These are phyloP conservation scores for Nannochloropsis granulata DNA, from an alignment of 108 stramenopile species.

Conservation along the genomic window DNA sequence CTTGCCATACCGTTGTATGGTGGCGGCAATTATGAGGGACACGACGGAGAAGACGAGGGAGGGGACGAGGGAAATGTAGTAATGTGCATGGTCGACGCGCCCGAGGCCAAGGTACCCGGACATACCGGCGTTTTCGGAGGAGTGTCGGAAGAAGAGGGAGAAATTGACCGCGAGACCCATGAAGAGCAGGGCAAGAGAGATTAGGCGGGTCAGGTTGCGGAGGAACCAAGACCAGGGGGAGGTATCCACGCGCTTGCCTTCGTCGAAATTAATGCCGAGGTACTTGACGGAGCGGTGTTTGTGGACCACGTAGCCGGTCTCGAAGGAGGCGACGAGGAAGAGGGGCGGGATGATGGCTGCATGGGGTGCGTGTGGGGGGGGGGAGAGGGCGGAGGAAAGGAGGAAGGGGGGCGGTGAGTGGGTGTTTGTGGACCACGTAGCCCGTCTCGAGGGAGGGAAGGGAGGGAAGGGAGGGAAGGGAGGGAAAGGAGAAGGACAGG, in stretches of 20 bases:
- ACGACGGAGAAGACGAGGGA: neutral
- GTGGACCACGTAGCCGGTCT: constrained; percentile 28
- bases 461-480: neutral
- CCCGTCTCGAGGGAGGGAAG: too few species aligned
- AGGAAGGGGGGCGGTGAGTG: neutral
- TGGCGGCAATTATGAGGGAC: neutral
- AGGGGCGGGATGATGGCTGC: constrained; percentile 17
- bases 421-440: neutral
- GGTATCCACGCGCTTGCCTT: constrained; percentile 16
- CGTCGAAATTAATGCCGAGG: constrained; percentile 23
- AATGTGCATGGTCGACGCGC: neutral
- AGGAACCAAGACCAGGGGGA: constrained; percentile 29
- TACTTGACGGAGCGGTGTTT: constrained; percentile 26
- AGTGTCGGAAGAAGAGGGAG: neutral
- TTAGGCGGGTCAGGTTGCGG: constrained; percentile 10
- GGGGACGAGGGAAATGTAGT: neutral
- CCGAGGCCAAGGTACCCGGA: neutral
- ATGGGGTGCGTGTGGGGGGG: neutral
- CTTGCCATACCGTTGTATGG: neutral
- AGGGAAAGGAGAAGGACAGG: neutral
- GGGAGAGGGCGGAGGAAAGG: neutral
- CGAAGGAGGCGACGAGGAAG: constrained; percentile 19
- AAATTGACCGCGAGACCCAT: neutral
- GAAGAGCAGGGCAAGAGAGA: neutral
- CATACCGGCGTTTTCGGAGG: constrained; percentile 25